A percentile compares a stretch with the other conserved stretches of the same genome.
Evolutionary conservation across 1,284 basidiomycete genomes (phyloP).

Genomic region (Cutaneotrichosporon sp.): DNA sequence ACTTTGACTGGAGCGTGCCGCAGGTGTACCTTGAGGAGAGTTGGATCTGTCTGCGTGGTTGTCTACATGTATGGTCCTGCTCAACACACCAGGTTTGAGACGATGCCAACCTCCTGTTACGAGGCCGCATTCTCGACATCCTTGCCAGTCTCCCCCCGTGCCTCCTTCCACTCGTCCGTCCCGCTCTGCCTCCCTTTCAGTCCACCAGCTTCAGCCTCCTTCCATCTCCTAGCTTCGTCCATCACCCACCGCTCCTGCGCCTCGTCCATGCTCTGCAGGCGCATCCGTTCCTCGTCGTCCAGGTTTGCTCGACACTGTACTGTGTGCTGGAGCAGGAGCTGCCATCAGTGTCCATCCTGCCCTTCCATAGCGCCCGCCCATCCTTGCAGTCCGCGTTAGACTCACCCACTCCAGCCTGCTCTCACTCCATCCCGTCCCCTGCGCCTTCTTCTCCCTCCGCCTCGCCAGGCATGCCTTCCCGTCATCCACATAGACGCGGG

Average conservation of each 20-base stretch:
- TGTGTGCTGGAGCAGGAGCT: constrained; percentile 28
- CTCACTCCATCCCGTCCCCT: constrained; percentile 33
- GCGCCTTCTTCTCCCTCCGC: constrained; percentile 2
- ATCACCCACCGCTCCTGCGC: constrained; percentile 36
- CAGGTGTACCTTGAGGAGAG: too few species aligned
- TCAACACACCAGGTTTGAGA: too few species aligned
- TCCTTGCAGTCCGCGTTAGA: too few species aligned
- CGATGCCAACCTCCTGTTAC: not conserved
- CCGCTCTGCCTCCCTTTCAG: constrained; percentile 47
- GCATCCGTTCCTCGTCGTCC: constrained; percentile 12
- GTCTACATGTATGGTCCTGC: too few species aligned
- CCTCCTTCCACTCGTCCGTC: constrained; percentile 49
- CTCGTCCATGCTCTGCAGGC: constrained; percentile 37
- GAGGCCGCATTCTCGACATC: constrained; percentile 5
- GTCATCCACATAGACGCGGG: constrained; percentile 48
- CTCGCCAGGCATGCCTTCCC: constrained; percentile 32
- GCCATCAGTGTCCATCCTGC: not conserved
- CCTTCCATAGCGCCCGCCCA: not conserved
- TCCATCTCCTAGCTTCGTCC: constrained; percentile 29
- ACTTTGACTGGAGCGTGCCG: too few species aligned
- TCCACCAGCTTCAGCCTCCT: constrained; percentile 29
- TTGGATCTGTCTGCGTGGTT: too few species aligned
- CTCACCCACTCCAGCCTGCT: constrained; percentile 36
- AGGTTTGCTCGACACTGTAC: constrained; percentile 15
- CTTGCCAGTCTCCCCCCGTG: constrained; percentile 39